Evolutionary conservation across 202 grass and related monocot genomes (phyloP).

Genomic region (Zizania palustris): DNA sequence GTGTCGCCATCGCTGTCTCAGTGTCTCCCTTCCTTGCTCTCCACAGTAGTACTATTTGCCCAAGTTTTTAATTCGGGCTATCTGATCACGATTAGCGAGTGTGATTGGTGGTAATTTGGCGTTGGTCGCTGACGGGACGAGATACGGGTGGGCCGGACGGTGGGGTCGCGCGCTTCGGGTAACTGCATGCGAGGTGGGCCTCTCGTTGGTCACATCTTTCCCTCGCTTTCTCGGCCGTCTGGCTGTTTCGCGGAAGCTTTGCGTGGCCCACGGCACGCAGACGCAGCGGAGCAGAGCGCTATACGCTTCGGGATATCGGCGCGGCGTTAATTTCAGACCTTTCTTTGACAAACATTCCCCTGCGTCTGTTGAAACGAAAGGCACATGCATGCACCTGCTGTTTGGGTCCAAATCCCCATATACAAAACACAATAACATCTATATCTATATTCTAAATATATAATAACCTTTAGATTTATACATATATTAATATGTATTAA

Average conservation of each 20-base stretch:
- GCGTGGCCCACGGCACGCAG: constrained; percentile 31
- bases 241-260: constrained; percentile 15
- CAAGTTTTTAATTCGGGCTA: constrained; percentile 20
- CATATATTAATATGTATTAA: too few species aligned
- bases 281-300: background rate
- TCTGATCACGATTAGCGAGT: background rate
- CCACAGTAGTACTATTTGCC: constrained; percentile 29
- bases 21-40: constrained; percentile 23
- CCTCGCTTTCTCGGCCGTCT: background rate
- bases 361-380: background rate
- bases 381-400: constrained; percentile 44
- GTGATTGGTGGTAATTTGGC: constrained; percentile 40
- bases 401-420: background rate
- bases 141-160: background rate
- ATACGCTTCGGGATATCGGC: constrained; percentile 32
- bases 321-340: constrained; percentile 44
- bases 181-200: constrained; percentile 25
- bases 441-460: too few species aligned
- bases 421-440: constrained; percentile 10
- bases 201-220: background rate
- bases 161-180: background rate
- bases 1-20: background rate
- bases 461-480: too few species aligned
- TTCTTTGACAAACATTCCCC: constrained; percentile 43
- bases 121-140: constrained; percentile 24